phyloP scores from a whole-genome alignment of 73 alveolate species.

The Blepharisma japonicum region DNA sequence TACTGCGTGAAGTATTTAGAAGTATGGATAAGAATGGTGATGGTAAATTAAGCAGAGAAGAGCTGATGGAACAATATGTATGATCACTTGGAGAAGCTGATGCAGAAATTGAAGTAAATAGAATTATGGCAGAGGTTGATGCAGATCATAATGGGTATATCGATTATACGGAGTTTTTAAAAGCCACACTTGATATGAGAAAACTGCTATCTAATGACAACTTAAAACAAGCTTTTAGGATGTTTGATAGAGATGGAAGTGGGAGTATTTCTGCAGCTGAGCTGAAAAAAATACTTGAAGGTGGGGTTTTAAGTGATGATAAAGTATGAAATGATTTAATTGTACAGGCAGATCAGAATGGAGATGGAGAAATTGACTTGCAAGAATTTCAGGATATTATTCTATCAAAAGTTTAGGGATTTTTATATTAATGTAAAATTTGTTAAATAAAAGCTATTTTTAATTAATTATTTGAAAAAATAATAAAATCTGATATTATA shows the following conservation, averaged over 20 bases:
- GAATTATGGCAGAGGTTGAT: slow-evolving; percentile 39
- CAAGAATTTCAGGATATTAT: no score
- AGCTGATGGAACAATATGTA: neutral
- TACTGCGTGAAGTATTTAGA: neutral
- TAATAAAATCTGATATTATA: no score
- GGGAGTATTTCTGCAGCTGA: slow-evolving; percentile 67
- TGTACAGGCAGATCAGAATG: no score
- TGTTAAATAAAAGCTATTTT: no score
- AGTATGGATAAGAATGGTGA: neutral
- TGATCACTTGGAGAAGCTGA: neutral
- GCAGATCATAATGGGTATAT: slow-evolving; percentile 43
- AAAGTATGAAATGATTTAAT: no score
- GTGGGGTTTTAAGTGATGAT: no score
- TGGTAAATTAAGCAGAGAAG: neutral
- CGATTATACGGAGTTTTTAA: slow-evolving; percentile 54
- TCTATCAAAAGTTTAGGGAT: no score
- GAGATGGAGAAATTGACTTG: no score
- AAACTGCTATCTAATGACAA: slow-evolving; percentile 37
- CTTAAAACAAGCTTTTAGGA: slow-evolving; percentile 53
- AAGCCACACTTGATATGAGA: slow-evolving; percentile 54
- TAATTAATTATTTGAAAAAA: no score
- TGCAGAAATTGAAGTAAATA: neutral
- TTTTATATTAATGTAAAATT: no score
- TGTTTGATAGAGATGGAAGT: slow-evolving; percentile 48
- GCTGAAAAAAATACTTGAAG: slow-evolving; percentile 37